Evolutionary conservation across 192 early-diverging fungal genomes (phyloP).

Genomic region (Rhizophagus sp.): DNA sequence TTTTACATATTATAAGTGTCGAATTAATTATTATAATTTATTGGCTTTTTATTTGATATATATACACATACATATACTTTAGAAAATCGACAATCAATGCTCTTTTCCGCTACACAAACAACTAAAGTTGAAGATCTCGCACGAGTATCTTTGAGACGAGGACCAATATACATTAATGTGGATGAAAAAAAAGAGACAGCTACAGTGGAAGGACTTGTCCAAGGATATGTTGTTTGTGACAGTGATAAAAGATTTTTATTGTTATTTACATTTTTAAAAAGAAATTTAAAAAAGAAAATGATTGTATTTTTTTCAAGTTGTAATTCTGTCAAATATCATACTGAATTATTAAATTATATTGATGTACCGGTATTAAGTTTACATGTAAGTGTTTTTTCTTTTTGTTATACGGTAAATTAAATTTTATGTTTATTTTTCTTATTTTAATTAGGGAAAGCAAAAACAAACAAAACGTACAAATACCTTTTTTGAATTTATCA

Average conservation of each 20-base stretch:
- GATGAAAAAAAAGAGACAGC: constrained; percentile 95
- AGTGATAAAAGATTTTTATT: constrained; percentile 93
- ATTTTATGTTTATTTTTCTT: background rate
- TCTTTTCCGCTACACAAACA: constrained; percentile 99
- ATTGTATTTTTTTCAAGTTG: constrained; percentile 99
- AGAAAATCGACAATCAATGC: constrained; percentile 92
- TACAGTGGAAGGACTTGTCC: constrained; percentile 94
- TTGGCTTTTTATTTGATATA: background rate
- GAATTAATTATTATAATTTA: constrained; percentile 1
- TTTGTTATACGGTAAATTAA: background rate
- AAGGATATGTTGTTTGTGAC: constrained; percentile 96
- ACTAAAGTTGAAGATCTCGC: constrained; percentile 98
- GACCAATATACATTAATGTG: constrained; percentile 99
- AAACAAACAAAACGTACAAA: constrained; percentile 99
- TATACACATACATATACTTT: constrained; percentile 21
- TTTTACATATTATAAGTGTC: background rate
- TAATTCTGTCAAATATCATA: constrained; percentile 97
- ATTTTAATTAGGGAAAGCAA: constrained; percentile 69
- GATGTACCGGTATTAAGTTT: constrained; percentile 97
- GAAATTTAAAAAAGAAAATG: constrained; percentile 95
- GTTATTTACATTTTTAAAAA: constrained; percentile 97
- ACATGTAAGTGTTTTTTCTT: constrained; percentile 64
- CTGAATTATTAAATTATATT: constrained; percentile 98
- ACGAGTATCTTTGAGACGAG: constrained; percentile 94
- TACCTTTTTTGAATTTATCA: constrained; percentile 99